phyloP scores from a whole-genome alignment of 2,329 filamentous ascomycete species.

The Fusarium pseudocircinatum region DNA sequence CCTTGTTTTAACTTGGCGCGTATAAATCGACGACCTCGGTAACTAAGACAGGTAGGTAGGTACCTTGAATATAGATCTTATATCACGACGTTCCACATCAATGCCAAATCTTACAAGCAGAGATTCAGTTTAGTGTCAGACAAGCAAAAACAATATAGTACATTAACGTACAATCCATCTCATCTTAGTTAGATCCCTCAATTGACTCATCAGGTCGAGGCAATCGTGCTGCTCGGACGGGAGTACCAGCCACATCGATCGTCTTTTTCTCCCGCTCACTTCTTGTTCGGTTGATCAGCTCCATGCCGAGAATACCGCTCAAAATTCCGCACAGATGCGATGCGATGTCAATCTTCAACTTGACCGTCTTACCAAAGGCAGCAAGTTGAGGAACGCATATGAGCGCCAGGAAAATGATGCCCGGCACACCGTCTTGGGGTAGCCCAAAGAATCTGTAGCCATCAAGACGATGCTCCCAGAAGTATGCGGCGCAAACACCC shows the following conservation, averaged over 20 bases:
- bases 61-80: background rate
- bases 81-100: background rate
- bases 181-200: constrained; percentile 1
- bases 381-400: constrained; percentile 61
- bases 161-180: constrained; percentile 10
- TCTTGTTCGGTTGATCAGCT: constrained; percentile 43
- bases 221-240: background rate
- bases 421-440: constrained; percentile 66
- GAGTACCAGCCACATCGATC: constrained; percentile 16
- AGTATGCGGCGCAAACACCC: constrained; percentile 69
- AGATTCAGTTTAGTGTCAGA: constrained; percentile 23
- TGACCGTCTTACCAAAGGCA: constrained; percentile 54
- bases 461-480: constrained; percentile 66
- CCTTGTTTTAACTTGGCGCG: constrained; percentile 15
- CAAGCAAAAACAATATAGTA: constrained; percentile 25
- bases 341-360: constrained; percentile 58
- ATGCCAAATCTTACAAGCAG: constrained; percentile 1
- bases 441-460: constrained; percentile 67
- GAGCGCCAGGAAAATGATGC: constrained; percentile 63
- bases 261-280: constrained; percentile 28
- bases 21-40: background rate
- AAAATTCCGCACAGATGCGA: constrained; percentile 64
- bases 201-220: background rate
- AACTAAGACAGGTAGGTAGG: background rate
- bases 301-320: constrained; percentile 56